These are phyloP conservation scores for Penicillium angulare DNA, from an alignment of 495 filamentous ascomycete species.

Conservation along the genomic window DNA sequence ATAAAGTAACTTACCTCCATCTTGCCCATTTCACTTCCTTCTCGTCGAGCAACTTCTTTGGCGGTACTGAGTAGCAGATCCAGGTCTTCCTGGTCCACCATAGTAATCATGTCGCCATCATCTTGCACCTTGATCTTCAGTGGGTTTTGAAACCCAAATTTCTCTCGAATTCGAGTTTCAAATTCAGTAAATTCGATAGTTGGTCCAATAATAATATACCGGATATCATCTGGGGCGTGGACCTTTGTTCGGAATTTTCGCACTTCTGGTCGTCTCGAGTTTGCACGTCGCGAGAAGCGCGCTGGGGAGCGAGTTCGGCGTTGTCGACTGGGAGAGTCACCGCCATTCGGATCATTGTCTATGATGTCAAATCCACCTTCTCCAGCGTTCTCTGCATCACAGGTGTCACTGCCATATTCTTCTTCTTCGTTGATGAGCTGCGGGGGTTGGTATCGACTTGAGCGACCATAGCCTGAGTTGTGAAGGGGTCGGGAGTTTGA, in stretches of 20 bases:
- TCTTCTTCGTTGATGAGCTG: slow-evolving; percentile 73
- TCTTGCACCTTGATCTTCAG: slow-evolving; percentile 87
- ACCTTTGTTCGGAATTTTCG: slow-evolving; percentile 83
- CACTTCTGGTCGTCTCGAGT: slow-evolving; percentile 40
- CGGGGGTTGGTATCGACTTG: slow-evolving; percentile 40
- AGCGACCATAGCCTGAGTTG: slow-evolving; percentile 34
- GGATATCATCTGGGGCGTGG: slow-evolving; percentile 80
- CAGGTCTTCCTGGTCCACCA: slow-evolving; percentile 95
- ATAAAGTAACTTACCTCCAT: slow-evolving; percentile 74
- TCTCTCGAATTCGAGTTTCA: slow-evolving; percentile 72
- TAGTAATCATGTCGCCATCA: slow-evolving; percentile 89
- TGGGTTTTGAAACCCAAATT: slow-evolving; percentile 69
- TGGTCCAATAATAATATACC: slow-evolving; percentile 83
- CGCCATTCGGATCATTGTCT: slow-evolving; percentile 17
- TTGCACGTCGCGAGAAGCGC: slow-evolving; percentile 27
- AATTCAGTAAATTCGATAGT: slow-evolving; percentile 74
- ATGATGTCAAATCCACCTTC: slow-evolving; percentile 87
- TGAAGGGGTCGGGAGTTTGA: slow-evolving; percentile 23
- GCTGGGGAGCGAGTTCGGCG: slow-evolving; percentile 30
- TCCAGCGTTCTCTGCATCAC: slow-evolving; percentile 58
- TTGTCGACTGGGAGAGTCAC: slow-evolving; percentile 9
- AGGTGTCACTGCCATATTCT: slow-evolving; percentile 64
- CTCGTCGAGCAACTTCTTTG: slow-evolving; percentile 65
- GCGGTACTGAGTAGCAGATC: slow-evolving; percentile 74
- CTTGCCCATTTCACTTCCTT: slow-evolving; percentile 83